These are phyloP conservation scores for Cladochytrium replicatum DNA, from an alignment of 192 early-diverging fungal genomes.

Conservation along the genomic window DNA sequence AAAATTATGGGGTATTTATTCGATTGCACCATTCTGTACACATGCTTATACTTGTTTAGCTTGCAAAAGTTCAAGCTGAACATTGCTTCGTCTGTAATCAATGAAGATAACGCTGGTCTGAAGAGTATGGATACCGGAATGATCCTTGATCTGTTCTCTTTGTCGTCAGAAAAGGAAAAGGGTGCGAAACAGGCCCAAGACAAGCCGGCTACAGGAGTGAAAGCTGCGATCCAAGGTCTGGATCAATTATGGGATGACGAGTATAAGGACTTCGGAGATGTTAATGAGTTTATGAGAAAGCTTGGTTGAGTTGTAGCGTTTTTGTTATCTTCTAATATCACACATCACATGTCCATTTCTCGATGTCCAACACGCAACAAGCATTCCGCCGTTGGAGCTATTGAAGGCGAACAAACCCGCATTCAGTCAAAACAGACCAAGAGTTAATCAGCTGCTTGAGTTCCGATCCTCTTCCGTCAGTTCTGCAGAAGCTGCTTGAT, in stretches of 20 bases:
- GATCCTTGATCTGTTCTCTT: constrained; percentile 84
- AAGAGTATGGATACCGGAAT: constrained; percentile 93
- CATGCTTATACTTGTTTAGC: constrained; percentile 22
- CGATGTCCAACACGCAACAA: no score
- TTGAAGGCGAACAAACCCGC: no score
- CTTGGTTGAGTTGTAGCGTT: no score
- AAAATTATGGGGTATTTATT: constrained; percentile 90
- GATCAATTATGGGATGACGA: constrained; percentile 87
- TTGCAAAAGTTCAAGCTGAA: constrained; percentile 97
- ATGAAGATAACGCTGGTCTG: constrained; percentile 90
- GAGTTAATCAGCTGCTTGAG: no score
- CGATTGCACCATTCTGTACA: constrained; percentile 1
- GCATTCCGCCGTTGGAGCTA: no score
- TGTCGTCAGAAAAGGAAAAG: constrained; percentile 36
- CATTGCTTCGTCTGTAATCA: constrained; percentile 90
- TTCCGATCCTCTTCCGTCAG: no score
- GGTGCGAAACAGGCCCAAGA: constrained; percentile 36
- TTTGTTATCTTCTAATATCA: no score
- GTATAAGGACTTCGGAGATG: constrained; percentile 35
- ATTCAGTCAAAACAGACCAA: no score
- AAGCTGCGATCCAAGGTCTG: constrained; percentile 63
- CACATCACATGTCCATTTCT: no score
- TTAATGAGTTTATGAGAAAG: constrained; percentile 26
- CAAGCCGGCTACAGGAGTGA: constrained; percentile 41
- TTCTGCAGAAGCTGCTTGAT: no score